Base-by-base conservation (phyloP, 345 rosid species). In the Boechera stricta region DNA sequence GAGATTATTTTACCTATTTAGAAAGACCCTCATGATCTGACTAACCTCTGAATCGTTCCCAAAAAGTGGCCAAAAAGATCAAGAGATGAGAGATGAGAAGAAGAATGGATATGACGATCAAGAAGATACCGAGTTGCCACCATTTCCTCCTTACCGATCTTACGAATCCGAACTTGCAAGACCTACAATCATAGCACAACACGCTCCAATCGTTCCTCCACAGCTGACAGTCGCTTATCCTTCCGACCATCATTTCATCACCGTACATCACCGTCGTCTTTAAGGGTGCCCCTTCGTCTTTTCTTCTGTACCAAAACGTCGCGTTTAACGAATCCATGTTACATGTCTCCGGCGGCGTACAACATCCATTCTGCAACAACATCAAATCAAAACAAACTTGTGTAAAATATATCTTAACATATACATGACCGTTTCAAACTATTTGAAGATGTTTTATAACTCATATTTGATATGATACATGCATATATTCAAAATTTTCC, bases 91-190 rank as follows among this genome's bases (percentile, higher is more conserved):
- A 78, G 44, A 77, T 48, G 72, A 84, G 84, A 79, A 90, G 94
- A 38, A 92, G 58, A 13, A 87, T 58, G 1, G 88, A 58, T 67
- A 89, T 89, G 12, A 88, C 62, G 26, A 84, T 84, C 44, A 90
- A 75, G 71, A 92, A 88, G 45, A 85, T 29, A 31, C 98, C 98
- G 0, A 92, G 86, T 58, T 77, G 87, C 90, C 83, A 70, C 98
- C 98, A 90, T 80, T 87, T 92, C 81, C 64, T 77, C 35, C 83
- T 61, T 59, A 90, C 49, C 6, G 82, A 79, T 58, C 44, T 84
- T 13, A 84, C 55, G 73, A 82, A 90, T 1, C 98, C 98, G 9
- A 69, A 41, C 69, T 77, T 88, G 63, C 96, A 92, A 38, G 88
- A 42, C 21, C 61, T 74, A 80, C 96, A 92, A 16, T 85, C 80